Conservation (phyloP, 2,329 filamentous ascomycete species). For the Colletotrichum endophyticum region DNA sequence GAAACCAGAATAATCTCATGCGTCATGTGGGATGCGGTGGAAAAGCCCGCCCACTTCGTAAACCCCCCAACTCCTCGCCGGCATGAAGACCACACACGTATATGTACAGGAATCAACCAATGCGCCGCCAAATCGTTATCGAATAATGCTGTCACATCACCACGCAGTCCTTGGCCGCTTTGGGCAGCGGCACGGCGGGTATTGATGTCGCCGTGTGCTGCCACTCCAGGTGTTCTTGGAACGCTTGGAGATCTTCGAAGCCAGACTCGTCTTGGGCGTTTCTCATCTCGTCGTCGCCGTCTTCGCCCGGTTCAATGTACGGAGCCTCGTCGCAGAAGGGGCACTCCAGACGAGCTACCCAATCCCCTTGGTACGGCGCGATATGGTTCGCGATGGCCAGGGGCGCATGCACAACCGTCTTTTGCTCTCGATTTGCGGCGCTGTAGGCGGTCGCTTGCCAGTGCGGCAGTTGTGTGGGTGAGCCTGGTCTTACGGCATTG, state of each 20-base stretch:
- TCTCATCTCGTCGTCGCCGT: conserved; percentile 56
- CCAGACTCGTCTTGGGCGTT: conserved; percentile 52
- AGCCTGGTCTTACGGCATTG: conserved; percentile 2
- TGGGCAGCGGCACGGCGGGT: conserved; percentile 33
- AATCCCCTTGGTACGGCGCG: conserved; percentile 53
- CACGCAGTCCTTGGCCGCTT: conserved; percentile 42
- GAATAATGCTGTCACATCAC: conserved; percentile 45
- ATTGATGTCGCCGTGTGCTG: conserved; percentile 50
- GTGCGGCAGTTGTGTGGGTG: conserved; percentile 32
- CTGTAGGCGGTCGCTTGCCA: conserved; percentile 58
- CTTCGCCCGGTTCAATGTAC: conserved; percentile 43
- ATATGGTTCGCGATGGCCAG: conserved; percentile 64
- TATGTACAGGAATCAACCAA: not conserved
- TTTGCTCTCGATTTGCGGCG: conserved; percentile 40
- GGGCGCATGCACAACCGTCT: conserved; percentile 60
- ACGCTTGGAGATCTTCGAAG: conserved; percentile 52
- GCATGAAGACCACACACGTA: not conserved
- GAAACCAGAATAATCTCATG: conserved; percentile 10
- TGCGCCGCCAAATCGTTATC: conserved; percentile 8
- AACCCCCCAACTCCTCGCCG: conserved; percentile 16
- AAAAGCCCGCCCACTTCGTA: not conserved
- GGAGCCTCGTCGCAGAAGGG: conserved; percentile 61
- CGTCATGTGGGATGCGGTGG: not conserved
- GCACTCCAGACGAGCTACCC: conserved; percentile 56
- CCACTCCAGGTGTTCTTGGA: conserved; percentile 64